These are phyloP conservation scores for Neofusicoccum laricinum DNA, from an alignment of 2,329 filamentous ascomycete genomes.

Conservation along the genomic window DNA sequence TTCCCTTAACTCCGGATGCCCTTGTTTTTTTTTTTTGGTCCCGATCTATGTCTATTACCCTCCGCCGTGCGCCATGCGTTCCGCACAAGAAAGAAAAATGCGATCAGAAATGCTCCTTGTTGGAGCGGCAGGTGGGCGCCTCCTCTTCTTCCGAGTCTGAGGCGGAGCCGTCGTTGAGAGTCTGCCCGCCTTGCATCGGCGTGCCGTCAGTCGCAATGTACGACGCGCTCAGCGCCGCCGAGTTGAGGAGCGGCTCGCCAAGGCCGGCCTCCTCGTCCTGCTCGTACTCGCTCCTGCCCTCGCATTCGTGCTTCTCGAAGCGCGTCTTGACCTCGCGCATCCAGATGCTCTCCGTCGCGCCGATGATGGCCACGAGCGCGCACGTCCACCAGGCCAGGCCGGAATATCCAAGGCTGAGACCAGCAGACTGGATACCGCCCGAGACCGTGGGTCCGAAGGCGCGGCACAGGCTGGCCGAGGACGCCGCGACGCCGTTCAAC, in stretches of 20 bases:
- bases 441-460: conserved; percentile 87
- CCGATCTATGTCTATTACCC: conserved; percentile 12
- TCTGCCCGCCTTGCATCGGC: conserved; percentile 13
- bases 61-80: not conserved
- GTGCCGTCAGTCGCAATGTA: conserved; percentile 5
- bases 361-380: conserved; percentile 70
- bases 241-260: conserved; percentile 21
- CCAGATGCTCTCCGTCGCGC: conserved; percentile 70
- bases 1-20: conserved; percentile 14
- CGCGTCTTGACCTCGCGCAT: conserved; percentile 63
- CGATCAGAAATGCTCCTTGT: conserved; percentile 12
- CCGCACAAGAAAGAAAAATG: conserved; percentile 5
- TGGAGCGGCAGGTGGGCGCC: not conserved
- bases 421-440: conserved; percentile 77
- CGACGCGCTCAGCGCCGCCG: conserved; percentile 13
- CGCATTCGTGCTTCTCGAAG: conserved; percentile 18
- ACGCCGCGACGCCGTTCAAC: conserved; percentile 89
- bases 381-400: conserved; percentile 93
- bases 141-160: conserved; percentile 1
- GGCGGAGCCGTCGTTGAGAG: conserved; percentile 6
- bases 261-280: conserved; percentile 31
- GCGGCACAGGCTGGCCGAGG: conserved; percentile 82
- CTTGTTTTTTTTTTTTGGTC: conserved; percentile 9
- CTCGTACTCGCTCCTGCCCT: conserved; percentile 21
- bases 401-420: conserved; percentile 76